Percentiles rank a stretch among this genome's conserved stretches.
Conservation (phyloP, 148 eudicot genomes). For the Amaranthus cruentus region DNA sequence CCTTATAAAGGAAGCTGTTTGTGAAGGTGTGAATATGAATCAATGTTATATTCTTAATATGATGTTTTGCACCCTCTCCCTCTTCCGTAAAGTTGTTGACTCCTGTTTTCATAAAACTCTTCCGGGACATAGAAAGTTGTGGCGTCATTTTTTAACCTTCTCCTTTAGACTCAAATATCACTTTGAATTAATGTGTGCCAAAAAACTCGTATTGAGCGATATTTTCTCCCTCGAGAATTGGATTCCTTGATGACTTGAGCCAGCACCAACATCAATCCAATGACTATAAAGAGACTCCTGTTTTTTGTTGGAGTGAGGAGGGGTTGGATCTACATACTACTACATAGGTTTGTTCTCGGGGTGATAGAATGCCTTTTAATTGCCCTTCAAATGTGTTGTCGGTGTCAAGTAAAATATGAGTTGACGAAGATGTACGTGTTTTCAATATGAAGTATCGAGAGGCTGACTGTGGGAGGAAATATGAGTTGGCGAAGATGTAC, state of each 20-base stretch:
- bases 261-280: neutral
- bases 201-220: neutral
- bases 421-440: neutral
- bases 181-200: neutral
- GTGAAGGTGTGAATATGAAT: neutral
- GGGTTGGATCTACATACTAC: neutral
- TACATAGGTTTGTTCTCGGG: neutral
- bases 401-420: neutral
- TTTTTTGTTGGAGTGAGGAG: neutral
- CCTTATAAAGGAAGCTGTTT: neutral
- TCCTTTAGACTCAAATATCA: neutral
- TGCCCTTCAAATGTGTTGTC: neutral
- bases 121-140: too few relatives aligned
- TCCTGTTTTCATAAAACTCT: too few relatives aligned
- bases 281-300: neutral
- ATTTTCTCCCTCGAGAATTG: neutral
- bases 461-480: neutral
- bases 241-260: neutral
- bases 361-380: neutral
- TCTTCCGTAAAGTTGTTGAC: too few relatives aligned
- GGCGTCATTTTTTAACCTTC: too few relatives aligned
- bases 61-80: too few relatives aligned
- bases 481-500: neutral
- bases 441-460: neutral
- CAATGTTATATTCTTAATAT: too few relatives aligned